Conservation (phyloP, 768 basidiomycete species). For the Mycena galericulata region DNA sequence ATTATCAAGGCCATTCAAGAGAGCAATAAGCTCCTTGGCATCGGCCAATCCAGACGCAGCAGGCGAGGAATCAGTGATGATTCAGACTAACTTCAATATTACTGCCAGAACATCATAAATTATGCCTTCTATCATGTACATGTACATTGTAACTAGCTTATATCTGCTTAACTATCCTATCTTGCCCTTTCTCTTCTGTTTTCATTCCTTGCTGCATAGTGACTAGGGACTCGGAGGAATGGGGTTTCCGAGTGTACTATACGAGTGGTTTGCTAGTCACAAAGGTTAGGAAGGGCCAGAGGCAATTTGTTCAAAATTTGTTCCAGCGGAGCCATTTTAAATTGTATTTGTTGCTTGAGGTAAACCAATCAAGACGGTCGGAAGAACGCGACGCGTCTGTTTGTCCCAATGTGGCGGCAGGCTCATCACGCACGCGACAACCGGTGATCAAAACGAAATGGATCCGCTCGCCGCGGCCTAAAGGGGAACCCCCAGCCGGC, state of each 20-base stretch:
- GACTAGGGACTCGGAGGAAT: too few species aligned
- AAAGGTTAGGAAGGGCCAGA: too few species aligned
- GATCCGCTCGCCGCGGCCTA: neutral
- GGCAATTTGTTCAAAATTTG: too few species aligned
- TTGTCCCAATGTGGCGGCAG: neutral
- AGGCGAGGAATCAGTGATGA: neutral
- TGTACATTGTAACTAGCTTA: too few species aligned
- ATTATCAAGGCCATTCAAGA: neutral
- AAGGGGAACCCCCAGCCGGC: neutral
- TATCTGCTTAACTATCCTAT: too few species aligned
- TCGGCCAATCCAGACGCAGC: neutral
- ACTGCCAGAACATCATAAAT: neutral
- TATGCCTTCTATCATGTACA: neutral
- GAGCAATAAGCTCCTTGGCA: neutral
- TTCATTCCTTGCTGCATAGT: too few species aligned
- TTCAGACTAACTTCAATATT: neutral
- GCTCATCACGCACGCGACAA: neutral
- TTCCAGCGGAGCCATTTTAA: too few species aligned
- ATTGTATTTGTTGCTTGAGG: too few species aligned
- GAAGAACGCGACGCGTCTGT: neutral
- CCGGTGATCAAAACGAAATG: neutral
- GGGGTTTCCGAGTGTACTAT: too few species aligned
- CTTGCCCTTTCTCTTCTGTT: too few species aligned
- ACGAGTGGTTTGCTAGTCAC: too few species aligned
- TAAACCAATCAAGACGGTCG: neutral